These are phyloP conservation scores for Lunasporangiospora selenospora DNA, from an alignment of 192 early-diverging fungal genomes.

Conservation along the genomic window DNA sequence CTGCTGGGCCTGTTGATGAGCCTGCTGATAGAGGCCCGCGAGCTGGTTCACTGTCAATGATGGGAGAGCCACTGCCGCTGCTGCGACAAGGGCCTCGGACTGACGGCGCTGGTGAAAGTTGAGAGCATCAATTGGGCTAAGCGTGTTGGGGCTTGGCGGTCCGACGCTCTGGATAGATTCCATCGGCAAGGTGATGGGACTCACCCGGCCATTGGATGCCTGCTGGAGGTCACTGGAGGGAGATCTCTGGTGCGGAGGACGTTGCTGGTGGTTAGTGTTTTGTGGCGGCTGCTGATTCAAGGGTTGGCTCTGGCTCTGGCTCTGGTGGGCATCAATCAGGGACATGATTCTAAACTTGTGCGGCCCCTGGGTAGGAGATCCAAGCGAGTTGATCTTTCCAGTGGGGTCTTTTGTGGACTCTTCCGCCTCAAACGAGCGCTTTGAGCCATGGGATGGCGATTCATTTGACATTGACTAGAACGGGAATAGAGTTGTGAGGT, in stretches of 20 bases:
- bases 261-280: no score
- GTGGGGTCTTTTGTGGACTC: background rate
- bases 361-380: constrained; percentile 40
- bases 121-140: constrained; percentile 30
- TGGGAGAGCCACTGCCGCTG: background rate
- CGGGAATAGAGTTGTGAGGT: background rate
- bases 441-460: constrained; percentile 35
- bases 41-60: constrained; percentile 1
- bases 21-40: background rate
- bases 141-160: constrained; percentile 16
- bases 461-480: constrained; percentile 2
- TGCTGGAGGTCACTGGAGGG: no score
- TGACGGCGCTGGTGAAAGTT: constrained; percentile 17
- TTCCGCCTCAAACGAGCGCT: constrained; percentile 31
- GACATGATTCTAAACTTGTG: constrained; percentile 47
- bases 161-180: background rate
- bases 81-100: constrained; percentile 10
- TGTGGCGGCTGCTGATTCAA: constrained; percentile 12
- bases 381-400: background rate
- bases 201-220: no score
- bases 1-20: constrained; percentile 7
- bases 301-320: constrained; percentile 7
- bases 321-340: constrained; percentile 43
- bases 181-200: no score
- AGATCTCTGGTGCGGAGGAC: background rate